Evolutionary conservation across 139 green algal species (phyloP), one percentile per base, ranked within the genome.

Genomic region (Diplosphaera chodatii): DNA sequence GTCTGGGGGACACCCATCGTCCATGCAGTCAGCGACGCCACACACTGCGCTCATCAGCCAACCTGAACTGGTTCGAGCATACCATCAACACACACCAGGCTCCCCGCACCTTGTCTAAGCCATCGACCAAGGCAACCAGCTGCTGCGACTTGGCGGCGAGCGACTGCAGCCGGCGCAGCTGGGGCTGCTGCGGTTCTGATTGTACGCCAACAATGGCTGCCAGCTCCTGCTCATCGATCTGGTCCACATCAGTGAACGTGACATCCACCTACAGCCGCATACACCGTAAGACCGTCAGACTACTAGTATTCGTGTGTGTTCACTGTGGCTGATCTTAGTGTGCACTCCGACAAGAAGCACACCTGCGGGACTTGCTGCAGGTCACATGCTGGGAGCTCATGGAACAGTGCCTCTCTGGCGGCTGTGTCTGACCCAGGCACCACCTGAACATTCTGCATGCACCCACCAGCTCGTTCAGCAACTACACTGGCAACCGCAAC

Each of bases 141-240:
- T 32, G 59, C 59, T 65, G 5, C 27, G 59, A 31, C 5, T 25
- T n/a, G 5, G 59, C 59, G 4, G 59, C 59, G 6, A 31, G 27
- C 2, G n/a, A 3, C 27, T 32, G 59, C 59, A 65, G 59, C 25
- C 59, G 23, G 71, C 70, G 40, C 70, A 88, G 73, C 30, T 91
- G 80, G 2, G 83, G 86, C 68, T 91, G 86, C 34, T 82, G 73
- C 21, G 83, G 83, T 65, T 87, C 76, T 34, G 67, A 68, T 1
- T 69, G 27, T 6, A 77, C 72, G n/a, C 86, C 86, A 31, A 80
- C 78, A 32, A 91, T 59, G 25, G 77, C 79, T 4, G 86, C 78
- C 27, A 75, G 63, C 1, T 41, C 16, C 29, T 78, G 71, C 4
- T 63, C 67, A 8, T 89, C 86, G 16, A 89, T 64, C 71, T 84